phyloP scores from a whole-genome alignment of 2,329 filamentous ascomycete genomes.

The Pseudocercospora fijiensis region DNA sequence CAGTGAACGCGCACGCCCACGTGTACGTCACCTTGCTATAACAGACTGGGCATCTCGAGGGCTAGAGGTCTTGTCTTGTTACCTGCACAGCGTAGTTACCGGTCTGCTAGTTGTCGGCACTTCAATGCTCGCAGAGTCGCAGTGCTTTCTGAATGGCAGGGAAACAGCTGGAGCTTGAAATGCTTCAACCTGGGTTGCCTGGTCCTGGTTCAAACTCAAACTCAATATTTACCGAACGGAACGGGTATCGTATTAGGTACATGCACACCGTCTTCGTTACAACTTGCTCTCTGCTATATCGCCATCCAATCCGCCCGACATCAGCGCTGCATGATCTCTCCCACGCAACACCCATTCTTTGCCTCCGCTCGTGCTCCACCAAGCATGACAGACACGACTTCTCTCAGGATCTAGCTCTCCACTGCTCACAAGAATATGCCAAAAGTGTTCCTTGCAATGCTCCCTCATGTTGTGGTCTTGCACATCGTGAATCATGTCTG shows the following conservation, averaged over 20 bases:
- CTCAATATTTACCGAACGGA: neutral
- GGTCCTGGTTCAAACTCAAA: neutral
- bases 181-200: neutral
- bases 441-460: slow-evolving; percentile 68
- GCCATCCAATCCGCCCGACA: slow-evolving; percentile 52
- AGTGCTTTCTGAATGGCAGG: neutral
- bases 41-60: slow-evolving; percentile 1
- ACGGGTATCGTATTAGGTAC: neutral
- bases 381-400: slow-evolving; percentile 73
- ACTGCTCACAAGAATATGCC: slow-evolving; percentile 68
- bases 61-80: neutral
- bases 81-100: neutral
- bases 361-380: slow-evolving; percentile 74
- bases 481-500: slow-evolving; percentile 65
- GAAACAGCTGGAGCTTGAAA: neutral
- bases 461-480: slow-evolving; percentile 62
- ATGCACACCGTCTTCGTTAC: slow-evolving; percentile 8
- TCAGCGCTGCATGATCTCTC: slow-evolving; percentile 41
- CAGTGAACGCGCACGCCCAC: neutral
- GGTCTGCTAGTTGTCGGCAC: neutral
- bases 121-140: neutral
- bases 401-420: slow-evolving; percentile 89
- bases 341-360: slow-evolving; percentile 57
- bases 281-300: slow-evolving; percentile 21
- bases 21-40: neutral